phyloP scores from a whole-genome alignment of 177 flowering plant genomes.

The Vitis hybrid region DNA sequence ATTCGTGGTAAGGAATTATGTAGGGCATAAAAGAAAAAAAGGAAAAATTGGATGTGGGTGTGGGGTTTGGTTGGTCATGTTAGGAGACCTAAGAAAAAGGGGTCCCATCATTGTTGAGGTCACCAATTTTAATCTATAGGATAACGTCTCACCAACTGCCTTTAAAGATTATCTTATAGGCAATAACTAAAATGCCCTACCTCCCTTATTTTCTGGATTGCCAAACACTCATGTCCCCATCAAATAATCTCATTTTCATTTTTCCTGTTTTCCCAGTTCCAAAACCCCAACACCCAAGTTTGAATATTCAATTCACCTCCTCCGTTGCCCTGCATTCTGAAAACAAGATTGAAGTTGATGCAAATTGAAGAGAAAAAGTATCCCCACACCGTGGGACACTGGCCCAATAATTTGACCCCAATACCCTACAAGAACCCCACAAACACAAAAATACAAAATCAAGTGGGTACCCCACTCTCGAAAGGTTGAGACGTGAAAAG shows the following conservation, averaged over 20 bases:
- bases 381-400: not conserved
- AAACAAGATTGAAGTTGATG: not conserved
- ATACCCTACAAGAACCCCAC: no score
- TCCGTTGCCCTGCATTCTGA: no score
- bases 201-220: not conserved
- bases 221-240: no score
- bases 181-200: not conserved
- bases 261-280: not conserved
- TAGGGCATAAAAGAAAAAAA: no score
- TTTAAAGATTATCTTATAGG: not conserved
- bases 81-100: not conserved
- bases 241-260: not conserved
- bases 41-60: not conserved
- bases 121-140: not conserved
- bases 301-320: no score
- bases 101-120: conserved; percentile 13
- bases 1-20: not conserved
- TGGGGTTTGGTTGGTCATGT: not conserved
- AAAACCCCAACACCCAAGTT: no score
- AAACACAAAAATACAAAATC: no score
- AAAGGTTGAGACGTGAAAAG: no score
- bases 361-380: not conserved
- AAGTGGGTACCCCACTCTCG: no score
- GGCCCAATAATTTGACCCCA: no score
- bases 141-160: conserved; percentile 7